Base-by-base conservation (phyloP, 495 filamentous ascomycete species). In the Aspergillus homomorphus region DNA sequence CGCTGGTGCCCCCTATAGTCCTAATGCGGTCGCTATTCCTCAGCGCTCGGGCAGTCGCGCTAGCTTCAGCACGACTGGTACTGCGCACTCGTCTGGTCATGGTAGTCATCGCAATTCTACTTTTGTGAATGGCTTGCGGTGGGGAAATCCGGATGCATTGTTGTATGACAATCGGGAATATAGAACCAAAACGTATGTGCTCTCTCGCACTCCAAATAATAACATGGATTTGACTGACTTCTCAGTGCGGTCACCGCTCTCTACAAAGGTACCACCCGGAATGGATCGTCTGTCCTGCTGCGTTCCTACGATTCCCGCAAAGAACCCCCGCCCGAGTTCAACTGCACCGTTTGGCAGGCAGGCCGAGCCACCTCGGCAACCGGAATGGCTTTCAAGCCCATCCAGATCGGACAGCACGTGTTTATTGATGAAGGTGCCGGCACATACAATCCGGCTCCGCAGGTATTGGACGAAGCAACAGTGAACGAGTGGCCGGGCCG, bases 271-370 rank as follows among this genome's bases (percentile, higher is more conserved):
- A 90, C 88, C 0, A 75, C 75, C 14, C 84, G 79, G 58, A 85
- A 83, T 16, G 84, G 82, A 15, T 73, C 81, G 9, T 80, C 91
- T 0, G 85, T 87, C 2, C 70, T 98, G 52, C 75, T 98, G 50
- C 87, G 94, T 28, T 96, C 94, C 10, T 98, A 98, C 66, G 92
- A 96, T 62, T 97, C 95, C 22, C 84, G 91, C 60, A 91, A 88
- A 70, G 93, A 98, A 70, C 88, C 91, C 0, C 82, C 90, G 4
- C 88, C 92, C 0, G 91, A 95, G 68, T 89, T 90, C 57, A 86
- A 95, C 64, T 96, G 91, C 70, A 95, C 83, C 15, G 90, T 98
- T 53, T 98, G 94, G 94, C 83, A 98, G 71, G 94, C 94, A 4
- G 94, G 94, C 8, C 85, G 95, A 42, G 94, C 94, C n/a, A 98